Evolutionary conservation across 176 grass and related monocot genomes (phyloP).

Genomic region (Hordeum marinum): DNA sequence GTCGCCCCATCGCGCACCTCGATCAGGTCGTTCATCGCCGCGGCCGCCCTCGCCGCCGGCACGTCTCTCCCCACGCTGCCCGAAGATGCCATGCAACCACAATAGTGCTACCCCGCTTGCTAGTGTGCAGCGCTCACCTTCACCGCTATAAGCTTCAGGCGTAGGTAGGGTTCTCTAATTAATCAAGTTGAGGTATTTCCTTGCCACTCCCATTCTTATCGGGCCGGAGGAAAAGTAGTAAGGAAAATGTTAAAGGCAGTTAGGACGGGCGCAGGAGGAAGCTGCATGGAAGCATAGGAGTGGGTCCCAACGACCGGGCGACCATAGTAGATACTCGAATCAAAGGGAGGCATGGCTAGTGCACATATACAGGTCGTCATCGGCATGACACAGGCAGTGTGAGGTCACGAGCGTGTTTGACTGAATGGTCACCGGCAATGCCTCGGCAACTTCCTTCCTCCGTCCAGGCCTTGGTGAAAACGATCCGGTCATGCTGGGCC

Average conservation of each 20-base stretch:
- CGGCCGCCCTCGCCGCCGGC: constrained; percentile 16
- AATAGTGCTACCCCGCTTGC: neutral
- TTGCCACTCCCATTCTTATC: constrained; percentile 6
- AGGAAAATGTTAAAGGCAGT: constrained; percentile 15
- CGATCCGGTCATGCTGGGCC: neutral
- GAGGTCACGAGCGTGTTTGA: constrained; percentile 32
- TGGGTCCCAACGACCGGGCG: neutral
- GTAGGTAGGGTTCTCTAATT: neutral
- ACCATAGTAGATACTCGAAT: neutral
- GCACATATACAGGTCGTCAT: constrained; percentile 19
- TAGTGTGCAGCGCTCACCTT: neutral
- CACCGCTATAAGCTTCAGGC: neutral
- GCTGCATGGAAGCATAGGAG: constrained; percentile 16
- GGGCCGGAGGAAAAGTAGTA: neutral
- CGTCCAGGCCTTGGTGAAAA: neutral
- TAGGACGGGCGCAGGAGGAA: constrained; percentile 1
- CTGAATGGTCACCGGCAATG: constrained; percentile 3
- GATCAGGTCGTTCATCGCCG: constrained; percentile 21
- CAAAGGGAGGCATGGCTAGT: neutral
- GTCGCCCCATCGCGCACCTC: constrained; percentile 28
- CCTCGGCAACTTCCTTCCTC: constrained; percentile 21
- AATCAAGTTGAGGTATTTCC: neutral
- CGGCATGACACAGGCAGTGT: constrained; percentile 17
- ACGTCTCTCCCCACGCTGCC: neutral
- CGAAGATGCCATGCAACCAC: constrained; percentile 7